Percentiles rank a stretch among this genome's conserved stretches.
These are phyloP conservation scores for Podila epigama DNA, from an alignment of 192 early-diverging fungal species.

Conservation along the genomic window DNA sequence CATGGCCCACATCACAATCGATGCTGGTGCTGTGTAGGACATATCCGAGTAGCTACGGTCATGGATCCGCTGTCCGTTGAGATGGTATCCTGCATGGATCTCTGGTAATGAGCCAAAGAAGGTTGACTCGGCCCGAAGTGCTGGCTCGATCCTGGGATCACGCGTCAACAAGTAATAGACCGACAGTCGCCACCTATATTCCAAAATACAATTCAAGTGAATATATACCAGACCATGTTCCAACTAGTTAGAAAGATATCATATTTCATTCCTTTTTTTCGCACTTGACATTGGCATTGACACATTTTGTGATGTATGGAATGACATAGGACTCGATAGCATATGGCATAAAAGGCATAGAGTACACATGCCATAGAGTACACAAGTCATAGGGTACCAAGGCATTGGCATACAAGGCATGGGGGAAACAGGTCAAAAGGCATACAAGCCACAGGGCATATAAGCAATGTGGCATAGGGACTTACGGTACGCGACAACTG, in stretches of 20 bases:
- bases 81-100: constrained; percentile 56
- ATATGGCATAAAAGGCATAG: too few species aligned
- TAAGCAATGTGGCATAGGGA: neutral
- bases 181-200: constrained; percentile 54
- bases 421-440: too few species aligned
- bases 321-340: too few species aligned
- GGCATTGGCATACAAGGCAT: too few species aligned
- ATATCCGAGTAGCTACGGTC: constrained; percentile 54
- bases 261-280: neutral
- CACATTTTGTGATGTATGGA: too few species aligned
- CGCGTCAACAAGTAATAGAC: constrained; percentile 57
- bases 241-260: neutral
- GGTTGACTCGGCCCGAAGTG: constrained; percentile 49
- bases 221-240: too few species aligned
- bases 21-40: constrained; percentile 60
- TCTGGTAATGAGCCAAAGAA: constrained; percentile 54
- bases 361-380: too few species aligned
- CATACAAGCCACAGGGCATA: too few species aligned
- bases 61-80: constrained; percentile 52
- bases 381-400: too few species aligned
- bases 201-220: neutral
- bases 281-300: too few species aligned
- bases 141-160: constrained; percentile 50
- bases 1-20: constrained; percentile 59
- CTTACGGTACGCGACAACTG: constrained; percentile 61